Percentiles rank a stretch among this genome's conserved stretches.
phyloP scores from a whole-genome alignment of 139 green algal genomes.

The Nannochloris sp. region DNA sequence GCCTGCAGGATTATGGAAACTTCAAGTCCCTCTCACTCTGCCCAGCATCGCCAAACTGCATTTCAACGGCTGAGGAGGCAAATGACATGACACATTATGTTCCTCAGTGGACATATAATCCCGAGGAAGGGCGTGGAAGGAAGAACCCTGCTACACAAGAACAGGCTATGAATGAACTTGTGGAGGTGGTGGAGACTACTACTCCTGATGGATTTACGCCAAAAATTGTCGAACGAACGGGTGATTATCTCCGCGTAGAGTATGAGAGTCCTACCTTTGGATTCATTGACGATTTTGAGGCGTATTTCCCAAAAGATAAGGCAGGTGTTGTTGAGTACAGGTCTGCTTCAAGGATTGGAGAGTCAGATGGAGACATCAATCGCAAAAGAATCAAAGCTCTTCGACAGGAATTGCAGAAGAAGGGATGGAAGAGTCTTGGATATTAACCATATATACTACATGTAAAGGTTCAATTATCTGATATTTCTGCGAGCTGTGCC shows the following conservation, averaged over 20 bases:
- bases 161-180: constrained; percentile 61
- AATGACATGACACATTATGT: constrained; percentile 80
- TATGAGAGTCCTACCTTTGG: constrained; percentile 81
- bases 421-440: constrained; percentile 68
- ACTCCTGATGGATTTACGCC: constrained; percentile 72
- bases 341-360: constrained; percentile 67
- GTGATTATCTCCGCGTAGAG: constrained; percentile 90
- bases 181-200: constrained; percentile 34
- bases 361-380: constrained; percentile 84
- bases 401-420: constrained; percentile 67
- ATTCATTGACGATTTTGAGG: constrained; percentile 93
- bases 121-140: constrained; percentile 60
- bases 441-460: constrained; percentile 35
- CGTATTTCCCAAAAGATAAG: constrained; percentile 47
- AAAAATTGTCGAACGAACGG: constrained; percentile 70
- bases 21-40: constrained; percentile 71
- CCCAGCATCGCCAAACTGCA: constrained; percentile 82
- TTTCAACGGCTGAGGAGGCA: constrained; percentile 75
- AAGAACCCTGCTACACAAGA: constrained; percentile 59
- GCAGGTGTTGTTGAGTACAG: constrained; percentile 45
- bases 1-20: constrained; percentile 61
- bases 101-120: constrained; percentile 79
- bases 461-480: neutral
- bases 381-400: constrained; percentile 88
- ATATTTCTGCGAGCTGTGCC: constrained; percentile 28